Conservation (phyloP, 116 monocot genomes). For the Cymodocea nodosa region DNA sequence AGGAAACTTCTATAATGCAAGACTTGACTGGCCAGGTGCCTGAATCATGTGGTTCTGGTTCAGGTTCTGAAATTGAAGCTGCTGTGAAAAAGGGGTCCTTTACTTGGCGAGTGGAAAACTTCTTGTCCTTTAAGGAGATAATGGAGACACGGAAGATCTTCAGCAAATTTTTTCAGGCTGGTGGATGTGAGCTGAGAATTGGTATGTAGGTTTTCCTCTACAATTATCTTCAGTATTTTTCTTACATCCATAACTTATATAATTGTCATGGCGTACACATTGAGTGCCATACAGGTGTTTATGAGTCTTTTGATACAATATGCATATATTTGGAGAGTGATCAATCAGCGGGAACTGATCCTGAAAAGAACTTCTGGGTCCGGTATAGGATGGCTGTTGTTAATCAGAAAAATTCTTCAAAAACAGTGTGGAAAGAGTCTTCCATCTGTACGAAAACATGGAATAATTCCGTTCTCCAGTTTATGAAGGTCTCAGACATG, state of each 20-base stretch:
- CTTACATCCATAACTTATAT: neutral
- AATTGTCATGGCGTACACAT: neutral
- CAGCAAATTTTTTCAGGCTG: conserved; percentile 93
- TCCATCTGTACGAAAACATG: conserved; percentile 97
- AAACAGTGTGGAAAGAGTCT: conserved; percentile 94
- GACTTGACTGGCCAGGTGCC: conserved; percentile 34
- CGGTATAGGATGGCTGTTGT: conserved; percentile 82
- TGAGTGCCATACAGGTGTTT: conserved; percentile 60
- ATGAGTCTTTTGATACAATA: conserved; percentile 97
- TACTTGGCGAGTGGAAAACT: conserved; percentile 95
- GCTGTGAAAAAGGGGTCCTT: conserved; percentile 53
- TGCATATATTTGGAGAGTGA: conserved; percentile 99
- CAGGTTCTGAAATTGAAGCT: conserved; percentile 40
- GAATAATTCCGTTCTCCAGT: conserved; percentile 98
- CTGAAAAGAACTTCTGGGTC: conserved; percentile 96
- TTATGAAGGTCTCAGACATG: conserved; percentile 98
- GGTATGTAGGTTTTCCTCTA: conserved; percentile 22
- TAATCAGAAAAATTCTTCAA: conserved; percentile 81
- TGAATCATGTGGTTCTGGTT: conserved; percentile 15
- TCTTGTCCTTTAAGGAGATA: conserved; percentile 95
- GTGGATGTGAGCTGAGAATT: conserved; percentile 92
- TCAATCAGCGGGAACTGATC: conserved; percentile 73
- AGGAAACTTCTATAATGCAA: conserved; percentile 75
- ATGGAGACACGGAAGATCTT: conserved; percentile 98
- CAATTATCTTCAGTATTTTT: neutral